Evolutionary conservation across 768 basidiomycete genomes (phyloP), one percentile per base, ranked within the genome.

Genomic region (Lentinula sp.): DNA sequence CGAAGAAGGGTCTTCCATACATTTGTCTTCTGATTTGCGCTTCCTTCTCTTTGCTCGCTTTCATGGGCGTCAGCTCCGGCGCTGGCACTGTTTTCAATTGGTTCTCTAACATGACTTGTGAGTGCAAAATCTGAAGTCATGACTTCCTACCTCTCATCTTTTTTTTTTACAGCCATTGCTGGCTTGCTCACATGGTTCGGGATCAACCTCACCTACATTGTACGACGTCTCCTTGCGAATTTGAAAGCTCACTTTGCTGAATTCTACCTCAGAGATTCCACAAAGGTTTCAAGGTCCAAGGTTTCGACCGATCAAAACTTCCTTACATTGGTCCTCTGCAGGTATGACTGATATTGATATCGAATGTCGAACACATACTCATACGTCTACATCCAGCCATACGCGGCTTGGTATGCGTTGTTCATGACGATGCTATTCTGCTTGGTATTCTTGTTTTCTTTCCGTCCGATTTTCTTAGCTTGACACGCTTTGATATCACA

Each of bases 161-260:
- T 69, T 58, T 68, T 15, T 34, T 40, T 28, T 34, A 32, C 65
- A 72, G 57, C 62, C 6, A 61, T 81, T 32, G 77, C 80, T 35
- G 85, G 85, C n/a, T 75, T 94, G 28, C 79, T 91, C 77, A 88
- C 89, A 4, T 94, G 92, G 92, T 85, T 85, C 62, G 87, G 85
- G 56, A 93, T 94, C 69, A 80, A 76, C 58, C 40, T 92, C 57
- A 88, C 88, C 13, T 93, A 91, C 69, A 40, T 56, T 43, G 55
- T 56, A 7, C 39, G 40, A 28, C 16, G 28, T 13, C 21, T 23
- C 16, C 13, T 43, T 18, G 9, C 28, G 4, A 7, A 5, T 0
- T 13, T n/a, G 15, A 16, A 15, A 31, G 31, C 5, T 18, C 40
- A 15, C 5, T 42, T 10, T 10, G 6, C 55, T 56, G 16, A 56